These are phyloP conservation scores for Orbilia quercus DNA, from an alignment of 2,329 filamentous ascomycete genomes.

Conservation along the genomic window DNA sequence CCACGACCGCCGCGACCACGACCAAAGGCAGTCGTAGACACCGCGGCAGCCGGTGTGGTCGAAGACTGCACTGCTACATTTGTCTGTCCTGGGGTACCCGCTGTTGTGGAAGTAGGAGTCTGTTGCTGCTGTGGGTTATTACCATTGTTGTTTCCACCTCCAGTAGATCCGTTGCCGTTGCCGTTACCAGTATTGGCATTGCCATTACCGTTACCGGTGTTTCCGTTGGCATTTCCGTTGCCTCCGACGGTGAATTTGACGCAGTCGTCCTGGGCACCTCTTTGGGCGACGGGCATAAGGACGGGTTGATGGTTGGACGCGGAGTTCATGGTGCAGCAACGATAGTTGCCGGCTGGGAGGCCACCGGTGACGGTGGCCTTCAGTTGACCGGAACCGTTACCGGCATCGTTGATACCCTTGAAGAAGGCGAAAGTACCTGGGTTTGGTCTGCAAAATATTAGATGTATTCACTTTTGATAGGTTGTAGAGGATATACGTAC, in stretches of 20 bases:
- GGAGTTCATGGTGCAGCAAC: conserved; percentile 68
- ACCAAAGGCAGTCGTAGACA: too few relatives aligned
- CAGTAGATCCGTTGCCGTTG: conserved; percentile 18
- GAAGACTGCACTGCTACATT: background rate
- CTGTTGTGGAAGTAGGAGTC: conserved; percentile 15
- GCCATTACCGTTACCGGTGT: conserved; percentile 3
- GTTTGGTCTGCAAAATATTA: conserved; percentile 59
- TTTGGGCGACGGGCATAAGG: conserved; percentile 70
- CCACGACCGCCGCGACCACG: conserved; percentile 16
- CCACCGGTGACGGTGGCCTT: conserved; percentile 65
- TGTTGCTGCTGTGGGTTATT: conserved; percentile 25
- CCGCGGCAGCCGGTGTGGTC: too few relatives aligned
- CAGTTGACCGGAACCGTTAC: conserved; percentile 66
- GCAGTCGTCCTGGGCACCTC: conserved; percentile 69
- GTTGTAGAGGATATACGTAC: conserved; percentile 27
- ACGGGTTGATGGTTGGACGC: conserved; percentile 70
- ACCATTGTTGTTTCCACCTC: conserved; percentile 19
- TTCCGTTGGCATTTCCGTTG: conserved; percentile 21
- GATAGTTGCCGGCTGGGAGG: conserved; percentile 66
- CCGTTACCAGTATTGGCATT: conserved; percentile 8
- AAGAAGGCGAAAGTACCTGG: conserved; percentile 68
- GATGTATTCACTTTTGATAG: background rate
- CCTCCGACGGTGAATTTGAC: conserved; percentile 65
- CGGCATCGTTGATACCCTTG: conserved; percentile 70
- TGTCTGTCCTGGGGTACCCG: conserved; percentile 18